Conservation (phyloP, 441 rosid genomes). For the Erodium texanum region DNA sequence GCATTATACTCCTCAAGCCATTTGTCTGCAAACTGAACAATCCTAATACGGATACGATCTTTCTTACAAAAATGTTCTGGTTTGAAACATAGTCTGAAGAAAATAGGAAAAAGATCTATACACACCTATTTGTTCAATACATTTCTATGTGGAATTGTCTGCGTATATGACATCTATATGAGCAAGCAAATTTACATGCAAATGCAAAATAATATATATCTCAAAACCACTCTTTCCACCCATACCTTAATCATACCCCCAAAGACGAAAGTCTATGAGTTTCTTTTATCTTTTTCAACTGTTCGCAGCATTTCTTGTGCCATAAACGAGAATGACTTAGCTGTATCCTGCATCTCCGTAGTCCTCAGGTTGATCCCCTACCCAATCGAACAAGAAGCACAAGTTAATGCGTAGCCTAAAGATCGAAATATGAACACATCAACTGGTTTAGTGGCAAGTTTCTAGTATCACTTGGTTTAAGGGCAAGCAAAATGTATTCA, state of each 20-base stretch:
- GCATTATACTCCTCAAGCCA: too few relatives aligned
- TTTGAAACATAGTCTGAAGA: too few relatives aligned
- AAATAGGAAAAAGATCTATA: too few relatives aligned
- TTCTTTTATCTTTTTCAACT: constrained; percentile 50
- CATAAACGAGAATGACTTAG: constrained; percentile 77
- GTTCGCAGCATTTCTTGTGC: constrained; percentile 64
- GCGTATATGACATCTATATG: neutral
- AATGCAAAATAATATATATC: neutral
- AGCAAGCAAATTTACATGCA: neutral
- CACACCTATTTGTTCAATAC: too few relatives aligned
- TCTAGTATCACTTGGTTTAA: too few relatives aligned
- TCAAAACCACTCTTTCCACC: too few relatives aligned
- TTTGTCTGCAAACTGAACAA: too few relatives aligned
- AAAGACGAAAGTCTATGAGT: constrained; percentile 17
- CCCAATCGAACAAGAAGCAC: constrained; percentile 3
- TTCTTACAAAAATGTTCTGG: too few relatives aligned
- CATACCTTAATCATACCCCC: too few relatives aligned
- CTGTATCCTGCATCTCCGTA: constrained; percentile 79
- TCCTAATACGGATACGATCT: too few relatives aligned
- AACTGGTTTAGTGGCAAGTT: too few relatives aligned
- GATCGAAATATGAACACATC: neutral
- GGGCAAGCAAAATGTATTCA: neutral
- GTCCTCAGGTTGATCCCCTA: constrained; percentile 72
- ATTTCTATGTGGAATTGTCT: neutral
- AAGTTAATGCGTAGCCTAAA: neutral